phyloP scores from a whole-genome alignment of 1,284 basidiomycete species.

The Ustilago cynodontis region DNA sequence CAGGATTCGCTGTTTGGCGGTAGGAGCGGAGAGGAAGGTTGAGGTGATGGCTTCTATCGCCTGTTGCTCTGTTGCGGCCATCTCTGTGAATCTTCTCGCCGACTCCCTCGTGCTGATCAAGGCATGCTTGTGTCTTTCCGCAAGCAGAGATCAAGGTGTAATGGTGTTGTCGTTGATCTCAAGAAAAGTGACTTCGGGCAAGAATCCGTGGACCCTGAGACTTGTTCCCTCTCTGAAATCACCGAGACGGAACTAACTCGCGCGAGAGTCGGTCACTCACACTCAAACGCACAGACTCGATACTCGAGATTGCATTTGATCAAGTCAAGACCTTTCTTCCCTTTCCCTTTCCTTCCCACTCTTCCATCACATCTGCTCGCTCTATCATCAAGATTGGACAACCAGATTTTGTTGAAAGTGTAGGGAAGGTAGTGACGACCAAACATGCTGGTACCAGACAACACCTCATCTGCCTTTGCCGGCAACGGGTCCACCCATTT shows the following conservation, averaged over 20 bases:
- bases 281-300: conserved; percentile 12
- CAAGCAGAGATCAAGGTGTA: background rate
- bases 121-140: background rate
- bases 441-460: conserved; percentile 35
- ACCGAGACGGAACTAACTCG: conserved; percentile 10
- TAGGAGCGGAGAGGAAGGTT: conserved; percentile 54
- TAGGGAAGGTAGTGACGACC: too few species aligned
- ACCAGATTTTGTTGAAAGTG: background rate
- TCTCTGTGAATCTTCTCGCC: background rate
- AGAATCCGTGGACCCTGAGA: conserved; percentile 14
- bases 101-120: background rate
- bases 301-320: background rate
- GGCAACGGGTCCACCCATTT: conserved; percentile 9
- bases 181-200: background rate
- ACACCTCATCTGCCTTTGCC: conserved; percentile 6
- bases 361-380: background rate
- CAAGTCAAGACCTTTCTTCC: background rate
- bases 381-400: background rate
- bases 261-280: conserved; percentile 24
- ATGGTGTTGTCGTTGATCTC: background rate
- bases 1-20: conserved; percentile 62
- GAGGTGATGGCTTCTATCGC: conserved; percentile 46
- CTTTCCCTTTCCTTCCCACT: background rate
- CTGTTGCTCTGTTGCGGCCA: conserved; percentile 7
- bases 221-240: conserved; percentile 18